These are phyloP conservation scores for Juncus effusus DNA, from an alignment of 176 grass and related monocot genomes.

Conservation along the genomic window DNA sequence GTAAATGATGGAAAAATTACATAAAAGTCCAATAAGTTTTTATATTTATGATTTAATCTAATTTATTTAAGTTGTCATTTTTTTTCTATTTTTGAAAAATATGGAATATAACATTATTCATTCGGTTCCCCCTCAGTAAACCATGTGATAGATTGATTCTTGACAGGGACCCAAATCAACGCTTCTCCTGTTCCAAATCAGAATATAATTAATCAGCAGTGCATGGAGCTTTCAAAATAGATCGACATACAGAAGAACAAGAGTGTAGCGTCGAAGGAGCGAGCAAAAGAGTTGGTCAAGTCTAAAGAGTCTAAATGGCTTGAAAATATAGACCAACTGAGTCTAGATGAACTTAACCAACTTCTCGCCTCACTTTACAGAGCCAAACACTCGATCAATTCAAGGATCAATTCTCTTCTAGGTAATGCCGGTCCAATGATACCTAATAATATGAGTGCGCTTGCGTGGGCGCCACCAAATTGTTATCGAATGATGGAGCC, in stretches of 20 bases:
- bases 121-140: slow-evolving; percentile 30
- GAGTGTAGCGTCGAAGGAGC: not conserved
- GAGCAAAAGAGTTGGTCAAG: not conserved
- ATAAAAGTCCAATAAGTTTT: too few relatives aligned
- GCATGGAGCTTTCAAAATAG: slow-evolving; percentile 24
- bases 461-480: not conserved
- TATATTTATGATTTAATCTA: too few relatives aligned
- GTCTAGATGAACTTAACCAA: slow-evolving; percentile 26
- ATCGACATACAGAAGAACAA: slow-evolving; percentile 13
- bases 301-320: not conserved
- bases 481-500: not conserved
- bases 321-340: slow-evolving; percentile 19
- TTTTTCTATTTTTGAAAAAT: too few relatives aligned
- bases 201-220: not conserved
- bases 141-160: slow-evolving; percentile 18
- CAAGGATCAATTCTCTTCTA: slow-evolving; percentile 14
- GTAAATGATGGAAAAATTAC: too few relatives aligned
- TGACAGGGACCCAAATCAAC: not conserved
- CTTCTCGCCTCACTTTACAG: not conserved
- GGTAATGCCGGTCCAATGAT: not conserved
- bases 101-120: too few relatives aligned
- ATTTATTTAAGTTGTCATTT: too few relatives aligned
- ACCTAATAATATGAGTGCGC: not conserved
- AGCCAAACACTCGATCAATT: slow-evolving; percentile 14
- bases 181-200: not conserved